A percentile compares a stretch with the other conserved stretches of the same genome.
These are phyloP conservation scores for Pseudogymnoascus sp. DNA, from an alignment of 2,329 filamentous ascomycete genomes.

Conservation along the genomic window DNA sequence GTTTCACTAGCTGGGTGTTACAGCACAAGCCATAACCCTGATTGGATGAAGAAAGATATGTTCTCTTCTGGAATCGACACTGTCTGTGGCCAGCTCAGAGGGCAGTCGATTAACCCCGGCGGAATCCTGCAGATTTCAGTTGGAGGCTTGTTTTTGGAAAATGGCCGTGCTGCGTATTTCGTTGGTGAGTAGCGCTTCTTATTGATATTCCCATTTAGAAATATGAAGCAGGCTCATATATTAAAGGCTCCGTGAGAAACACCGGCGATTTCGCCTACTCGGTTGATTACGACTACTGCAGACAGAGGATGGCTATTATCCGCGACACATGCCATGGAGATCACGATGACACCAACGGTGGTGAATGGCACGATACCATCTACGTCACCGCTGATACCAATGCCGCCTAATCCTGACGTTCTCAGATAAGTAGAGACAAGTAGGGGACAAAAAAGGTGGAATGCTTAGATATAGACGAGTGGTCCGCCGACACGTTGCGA, in stretches of 20 bases:
- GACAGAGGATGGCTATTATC: background rate
- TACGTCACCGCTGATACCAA: background rate
- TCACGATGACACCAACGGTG: background rate
- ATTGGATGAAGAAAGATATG: background rate
- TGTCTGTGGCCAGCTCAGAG: background rate
- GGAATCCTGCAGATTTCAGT: background rate
- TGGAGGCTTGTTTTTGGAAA: background rate
- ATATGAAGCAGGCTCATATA: background rate
- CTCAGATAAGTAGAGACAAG: background rate
- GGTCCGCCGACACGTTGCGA: background rate
- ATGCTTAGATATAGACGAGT: background rate
- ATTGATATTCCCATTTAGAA: background rate
- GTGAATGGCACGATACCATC: background rate
- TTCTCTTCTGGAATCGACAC: background rate
- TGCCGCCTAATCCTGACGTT: background rate
- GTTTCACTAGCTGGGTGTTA: background rate
- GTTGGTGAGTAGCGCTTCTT: background rate
- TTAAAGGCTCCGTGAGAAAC: background rate
- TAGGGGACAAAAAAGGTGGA: too few relatives aligned
- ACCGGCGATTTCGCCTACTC: background rate
- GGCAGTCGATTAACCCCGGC: background rate
- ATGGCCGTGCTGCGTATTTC: background rate
- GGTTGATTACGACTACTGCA: background rate
- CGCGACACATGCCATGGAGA: background rate
- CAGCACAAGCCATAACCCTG: background rate